Evolutionary conservation across 192 early-diverging fungal species (phyloP).

Genomic region (Coemansia sp.): DNA sequence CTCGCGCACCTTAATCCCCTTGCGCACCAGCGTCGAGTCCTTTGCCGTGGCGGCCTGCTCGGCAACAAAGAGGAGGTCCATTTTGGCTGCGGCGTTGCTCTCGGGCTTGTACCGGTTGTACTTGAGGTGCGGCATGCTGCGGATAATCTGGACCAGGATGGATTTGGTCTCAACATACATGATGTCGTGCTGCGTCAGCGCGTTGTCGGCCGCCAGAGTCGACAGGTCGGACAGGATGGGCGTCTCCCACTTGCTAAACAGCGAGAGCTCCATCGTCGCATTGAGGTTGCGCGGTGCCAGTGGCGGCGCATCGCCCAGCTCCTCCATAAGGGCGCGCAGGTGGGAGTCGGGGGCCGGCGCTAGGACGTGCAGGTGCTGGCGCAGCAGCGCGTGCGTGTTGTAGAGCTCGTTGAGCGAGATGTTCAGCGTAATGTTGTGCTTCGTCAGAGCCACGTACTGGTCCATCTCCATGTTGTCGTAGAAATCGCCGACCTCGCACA

Average conservation of each 20-base stretch:
- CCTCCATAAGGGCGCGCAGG: constrained; percentile 73
- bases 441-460: constrained; percentile 93
- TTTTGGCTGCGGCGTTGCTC: constrained; percentile 47
- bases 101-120: constrained; percentile 48
- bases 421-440: constrained; percentile 83
- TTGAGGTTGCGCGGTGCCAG: constrained; percentile 48
- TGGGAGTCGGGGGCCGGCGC: constrained; percentile 79
- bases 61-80: constrained; percentile 63
- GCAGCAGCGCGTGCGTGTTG: constrained; percentile 82
- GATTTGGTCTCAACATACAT: constrained; percentile 96
- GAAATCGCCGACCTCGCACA: constrained; percentile 94
- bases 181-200: constrained; percentile 91
- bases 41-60: constrained; percentile 86
- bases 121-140: constrained; percentile 75
- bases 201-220: constrained; percentile 78
- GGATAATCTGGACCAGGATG: constrained; percentile 88
- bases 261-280: constrained; percentile 43
- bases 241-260: constrained; percentile 52
- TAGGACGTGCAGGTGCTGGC: constrained; percentile 78
- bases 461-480: constrained; percentile 97
- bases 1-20: constrained; percentile 93
- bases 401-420: constrained; percentile 95
- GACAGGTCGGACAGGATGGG: constrained; percentile 65
- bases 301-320: constrained; percentile 67
- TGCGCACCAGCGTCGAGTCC: constrained; percentile 84